phyloP scores from a whole-genome alignment of 176 grass and related monocot genomes.

The Cenchrus americanus region DNA sequence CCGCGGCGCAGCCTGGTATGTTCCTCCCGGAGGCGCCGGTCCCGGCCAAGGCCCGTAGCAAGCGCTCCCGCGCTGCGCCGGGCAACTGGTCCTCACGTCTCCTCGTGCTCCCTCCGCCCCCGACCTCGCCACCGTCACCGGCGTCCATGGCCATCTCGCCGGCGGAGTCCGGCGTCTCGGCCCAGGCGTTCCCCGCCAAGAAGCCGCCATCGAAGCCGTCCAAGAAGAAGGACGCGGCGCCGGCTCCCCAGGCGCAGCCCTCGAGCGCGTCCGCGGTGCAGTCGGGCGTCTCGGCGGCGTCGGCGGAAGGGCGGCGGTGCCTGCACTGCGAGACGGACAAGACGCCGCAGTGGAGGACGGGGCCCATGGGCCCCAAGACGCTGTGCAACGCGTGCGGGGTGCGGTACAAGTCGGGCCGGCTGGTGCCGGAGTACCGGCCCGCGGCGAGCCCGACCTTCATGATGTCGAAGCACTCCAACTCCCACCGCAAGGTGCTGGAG shows the following conservation, averaged over 20 bases:
- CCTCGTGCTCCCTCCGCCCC: conserved; percentile 46
- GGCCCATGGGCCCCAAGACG: conserved; percentile 95
- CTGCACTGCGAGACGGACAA: conserved; percentile 94
- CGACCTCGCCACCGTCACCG: conserved; percentile 42
- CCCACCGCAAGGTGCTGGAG: conserved; percentile 96
- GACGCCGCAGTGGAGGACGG: conserved; percentile 97
- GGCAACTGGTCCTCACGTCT: conserved; percentile 69
- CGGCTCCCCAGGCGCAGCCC: background rate
- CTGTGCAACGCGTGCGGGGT: conserved; percentile 99
- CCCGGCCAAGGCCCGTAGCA: conserved; percentile 67
- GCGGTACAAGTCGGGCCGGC: conserved; percentile 86
- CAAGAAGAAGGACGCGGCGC: conserved; percentile 64
- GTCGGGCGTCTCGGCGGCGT: background rate
- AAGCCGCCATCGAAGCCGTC: conserved; percentile 47
- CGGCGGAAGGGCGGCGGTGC: conserved; percentile 61
- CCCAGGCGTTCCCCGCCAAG: conserved; percentile 33
- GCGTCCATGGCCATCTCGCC: conserved; percentile 57
- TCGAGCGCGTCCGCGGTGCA: background rate
- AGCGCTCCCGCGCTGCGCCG: conserved; percentile 62
- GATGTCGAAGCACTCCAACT: conserved; percentile 87
- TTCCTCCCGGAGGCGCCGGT: conserved; percentile 54
- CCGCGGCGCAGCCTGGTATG: conserved; percentile 26
- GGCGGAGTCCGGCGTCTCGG: conserved; percentile 47
- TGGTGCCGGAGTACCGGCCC: conserved; percentile 94
- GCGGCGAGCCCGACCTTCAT: conserved; percentile 87